Percentiles rank a stretch among this genome's conserved stretches.
Evolutionary conservation across 1,139 yeast species (phyloP).

Genomic region (Geotrichum phurueaensis): DNA sequence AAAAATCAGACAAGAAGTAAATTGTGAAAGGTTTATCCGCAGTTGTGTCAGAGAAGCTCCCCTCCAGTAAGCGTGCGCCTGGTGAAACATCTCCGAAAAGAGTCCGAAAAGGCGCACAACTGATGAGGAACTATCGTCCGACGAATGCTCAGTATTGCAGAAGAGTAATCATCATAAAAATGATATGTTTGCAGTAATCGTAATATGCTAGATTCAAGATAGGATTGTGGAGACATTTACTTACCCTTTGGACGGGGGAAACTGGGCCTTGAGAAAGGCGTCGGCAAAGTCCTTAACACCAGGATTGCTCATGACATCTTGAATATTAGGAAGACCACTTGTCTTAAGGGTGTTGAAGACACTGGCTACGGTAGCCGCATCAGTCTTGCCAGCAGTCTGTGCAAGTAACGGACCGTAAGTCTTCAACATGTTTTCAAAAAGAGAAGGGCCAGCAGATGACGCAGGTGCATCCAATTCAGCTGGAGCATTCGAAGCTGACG

Average conservation of each 20-base stretch:
- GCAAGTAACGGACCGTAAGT: constrained; percentile 51
- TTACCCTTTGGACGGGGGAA: neutral
- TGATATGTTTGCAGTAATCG: neutral
- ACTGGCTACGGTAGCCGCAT: constrained; percentile 75
- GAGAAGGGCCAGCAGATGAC: constrained; percentile 54
- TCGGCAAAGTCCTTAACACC: constrained; percentile 58
- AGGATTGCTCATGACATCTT: constrained; percentile 75
- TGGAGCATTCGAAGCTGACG: constrained; percentile 23
- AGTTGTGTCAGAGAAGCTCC: neutral
- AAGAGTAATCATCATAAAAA: constrained; percentile 5
- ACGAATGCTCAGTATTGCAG: constrained; percentile 8
- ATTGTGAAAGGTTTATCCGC: constrained; percentile 8
- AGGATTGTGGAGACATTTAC: neutral
- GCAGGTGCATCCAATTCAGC: constrained; percentile 47
- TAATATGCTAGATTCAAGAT: neutral
- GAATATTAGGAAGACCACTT: constrained; percentile 47
- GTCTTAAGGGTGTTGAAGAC: constrained; percentile 20
- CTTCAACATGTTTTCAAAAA: constrained; percentile 70
- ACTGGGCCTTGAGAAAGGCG: constrained; percentile 18
- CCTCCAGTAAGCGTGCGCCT: neutral
- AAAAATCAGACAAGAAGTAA: constrained; percentile 2
- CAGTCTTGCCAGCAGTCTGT: constrained; percentile 87
- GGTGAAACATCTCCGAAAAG: constrained; percentile 7
- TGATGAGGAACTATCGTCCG: neutral
- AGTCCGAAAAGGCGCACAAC: neutral